Conservation (phyloP, 768 basidiomycete genomes). For the Fomitopsis pulvina region DNA sequence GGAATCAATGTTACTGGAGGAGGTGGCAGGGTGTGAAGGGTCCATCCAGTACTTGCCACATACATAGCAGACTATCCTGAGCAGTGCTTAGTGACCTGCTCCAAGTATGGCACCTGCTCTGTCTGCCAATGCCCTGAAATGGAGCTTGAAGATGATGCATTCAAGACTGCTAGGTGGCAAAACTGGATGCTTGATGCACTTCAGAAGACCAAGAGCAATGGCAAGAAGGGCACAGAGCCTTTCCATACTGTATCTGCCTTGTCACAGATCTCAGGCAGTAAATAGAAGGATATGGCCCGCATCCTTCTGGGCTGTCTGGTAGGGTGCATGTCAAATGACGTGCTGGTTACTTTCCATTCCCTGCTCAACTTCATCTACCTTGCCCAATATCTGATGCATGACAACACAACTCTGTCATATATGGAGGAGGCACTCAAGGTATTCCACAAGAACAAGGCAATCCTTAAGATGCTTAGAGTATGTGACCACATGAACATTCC, state of each 20-base stretch:
- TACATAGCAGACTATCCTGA: constrained; percentile 24
- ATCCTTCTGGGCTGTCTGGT: too few relatives aligned
- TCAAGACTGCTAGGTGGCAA: too few relatives aligned
- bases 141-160: too few relatives aligned
- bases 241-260: too few relatives aligned
- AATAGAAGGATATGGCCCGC: too few relatives aligned
- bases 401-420: constrained; percentile 9
- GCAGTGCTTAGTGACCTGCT: constrained; percentile 19
- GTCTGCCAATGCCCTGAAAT: constrained; percentile 11
- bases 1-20: constrained; percentile 20
- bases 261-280: too few relatives aligned
- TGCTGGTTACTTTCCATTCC: not conserved
- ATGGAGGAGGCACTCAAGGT: constrained; percentile 8
- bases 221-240: too few relatives aligned
- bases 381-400: constrained; percentile 11
- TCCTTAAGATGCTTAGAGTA: constrained; percentile 2
- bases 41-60: constrained; percentile 19
- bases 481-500: constrained; percentile 33
- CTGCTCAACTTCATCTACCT: constrained; percentile 18
- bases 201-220: too few relatives aligned
- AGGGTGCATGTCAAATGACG: too few relatives aligned
- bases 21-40: constrained; percentile 14
- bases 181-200: too few relatives aligned
- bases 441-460: constrained; percentile 6
- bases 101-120: constrained; percentile 16